Evolutionary conservation across 78 protist genomes (phyloP).

Genomic region (Polysphondylium violaceum): DNA sequence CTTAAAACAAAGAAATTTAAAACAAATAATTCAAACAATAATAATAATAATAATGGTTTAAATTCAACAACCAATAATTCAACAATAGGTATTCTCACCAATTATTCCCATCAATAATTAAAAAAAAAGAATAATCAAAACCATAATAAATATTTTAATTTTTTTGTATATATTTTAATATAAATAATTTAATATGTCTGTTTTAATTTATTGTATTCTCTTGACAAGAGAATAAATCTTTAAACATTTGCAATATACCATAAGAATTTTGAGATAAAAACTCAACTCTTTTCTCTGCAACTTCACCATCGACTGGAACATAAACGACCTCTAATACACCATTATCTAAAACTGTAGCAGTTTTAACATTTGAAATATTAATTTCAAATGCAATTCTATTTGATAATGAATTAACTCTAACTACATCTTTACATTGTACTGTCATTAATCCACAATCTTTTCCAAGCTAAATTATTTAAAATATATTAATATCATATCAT

Average conservation of each 20-base stretch:
- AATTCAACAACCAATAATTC: too few relatives aligned
- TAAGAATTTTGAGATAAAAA: slow-evolving; percentile 51
- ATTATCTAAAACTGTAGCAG: slow-evolving; percentile 33
- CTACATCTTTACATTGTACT: slow-evolving; percentile 37
- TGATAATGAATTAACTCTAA: slow-evolving; percentile 63
- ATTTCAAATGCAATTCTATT: slow-evolving; percentile 71
- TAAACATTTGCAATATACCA: slow-evolving; percentile 67
- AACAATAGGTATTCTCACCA: too few relatives aligned
- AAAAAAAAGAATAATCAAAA: too few relatives aligned
- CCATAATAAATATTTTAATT: too few relatives aligned
- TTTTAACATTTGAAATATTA: slow-evolving; percentile 50
- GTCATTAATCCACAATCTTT: slow-evolving; percentile 61
- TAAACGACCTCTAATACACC: slow-evolving; percentile 21
- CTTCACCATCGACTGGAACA: slow-evolving; percentile 65
- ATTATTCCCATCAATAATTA: too few relatives aligned
- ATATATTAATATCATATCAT: background rate
- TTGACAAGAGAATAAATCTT: slow-evolving; percentile 53
- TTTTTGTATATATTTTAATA: too few relatives aligned
- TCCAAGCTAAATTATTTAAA: slow-evolving; percentile 18
- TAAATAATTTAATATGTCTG: background rate
- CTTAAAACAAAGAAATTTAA: too few relatives aligned
- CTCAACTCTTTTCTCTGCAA: slow-evolving; percentile 29
- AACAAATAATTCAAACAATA: too few relatives aligned
- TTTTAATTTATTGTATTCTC: slow-evolving; percentile 43
- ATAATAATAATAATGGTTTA: too few relatives aligned